Base-by-base conservation (phyloP, 305 asterid genomes). In the Ruellia speciosa region DNA sequence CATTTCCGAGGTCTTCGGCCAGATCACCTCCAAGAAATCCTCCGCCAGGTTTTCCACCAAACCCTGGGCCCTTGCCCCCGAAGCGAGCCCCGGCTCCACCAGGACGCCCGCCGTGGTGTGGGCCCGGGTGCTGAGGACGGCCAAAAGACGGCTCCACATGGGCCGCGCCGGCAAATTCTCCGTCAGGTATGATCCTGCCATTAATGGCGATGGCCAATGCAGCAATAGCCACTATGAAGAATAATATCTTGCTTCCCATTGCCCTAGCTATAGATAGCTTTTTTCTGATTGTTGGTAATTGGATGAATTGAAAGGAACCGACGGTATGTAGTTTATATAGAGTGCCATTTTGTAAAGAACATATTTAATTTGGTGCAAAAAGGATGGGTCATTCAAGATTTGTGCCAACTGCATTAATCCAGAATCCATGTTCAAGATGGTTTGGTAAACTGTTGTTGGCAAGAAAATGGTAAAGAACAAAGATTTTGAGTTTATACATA, bases 231-330 rank as follows among this genome's bases (percentile, higher is more conserved):
- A 65, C 61, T 9, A 70, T 19, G 20, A 67, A 58, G 35, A 70
- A 9, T 24, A 24, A 24, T 14, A 67, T 60, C 64, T 75, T 75
- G 52, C 43, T 64, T 14, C 59, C 71, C 80, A 71, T 70, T 10
- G 41, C 41, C 41, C 2, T 7, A 7, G 41, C 41, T 10, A 3
- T 37, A 2, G 41, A 37, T 24, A 6, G 55, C 62, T n/a, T 40
- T 47, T 16, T 13, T 54, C 13, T 49, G 5, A 14, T 37, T 43
- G 3, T 37, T 51, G 10, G 16, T 19, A 28, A 24, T 10, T 13
- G 33, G 9, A 16, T 24, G 11, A 47, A 6, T 63, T 20, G 62
- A 58, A 49, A 35, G 3, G 53, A 24, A 37, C 14, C 37, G 43
- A 45, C 13, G 48, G 10, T 0, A 11, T 17, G 0, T 45, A 65